Evolutionary conservation across 768 basidiomycete genomes (phyloP), one percentile per base, ranked within the genome.

Genomic region (Lyophyllum decastes): DNA sequence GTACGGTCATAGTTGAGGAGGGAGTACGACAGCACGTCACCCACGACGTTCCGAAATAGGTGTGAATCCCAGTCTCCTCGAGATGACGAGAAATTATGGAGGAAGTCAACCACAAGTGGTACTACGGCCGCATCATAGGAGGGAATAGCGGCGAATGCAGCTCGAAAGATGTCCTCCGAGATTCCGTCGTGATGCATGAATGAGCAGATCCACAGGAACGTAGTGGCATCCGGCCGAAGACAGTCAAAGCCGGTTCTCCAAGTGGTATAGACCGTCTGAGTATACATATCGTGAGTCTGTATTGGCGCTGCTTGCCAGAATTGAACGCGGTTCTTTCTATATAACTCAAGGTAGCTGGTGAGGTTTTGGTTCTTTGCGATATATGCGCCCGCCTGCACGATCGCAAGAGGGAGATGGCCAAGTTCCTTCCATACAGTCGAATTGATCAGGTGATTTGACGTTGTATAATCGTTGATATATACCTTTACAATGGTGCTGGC

Each of bases 371-470:
- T 2, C 27, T 30, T 27, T 30, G 7, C 1, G 6, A 49, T 27
- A 51, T 51, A 51, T 1, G 34, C 24, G 25, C 49, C 55, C 45
- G 55, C 55, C 26, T 51, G 55, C 19, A 26, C 49, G 44, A 57
- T 4, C 19, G 55, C 55, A 2, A 57, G 22, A 10, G 55, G 33
- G 11, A 50, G 12, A 45, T 44, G n/a, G 14, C 49, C 16, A 1
- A 57, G 50, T 45, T 57, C 43, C 41, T 57, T 21, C 6, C 30
- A 34, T 9, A 14, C 38, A 33, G 40, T 5, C 8, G 19, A 16
- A 44, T 57, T 33, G 2, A 27, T 5, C 16, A 19, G 34, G 0
- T 49, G 16, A 30, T 38, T 49, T 44, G 54, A 22, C n/a, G n/a
- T n/a, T n/a, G 21, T 45, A 49, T 1, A 25, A 14, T 10, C 27